Base-by-base conservation (phyloP, 305 asterid species). In the Solanum hybrid region DNA sequence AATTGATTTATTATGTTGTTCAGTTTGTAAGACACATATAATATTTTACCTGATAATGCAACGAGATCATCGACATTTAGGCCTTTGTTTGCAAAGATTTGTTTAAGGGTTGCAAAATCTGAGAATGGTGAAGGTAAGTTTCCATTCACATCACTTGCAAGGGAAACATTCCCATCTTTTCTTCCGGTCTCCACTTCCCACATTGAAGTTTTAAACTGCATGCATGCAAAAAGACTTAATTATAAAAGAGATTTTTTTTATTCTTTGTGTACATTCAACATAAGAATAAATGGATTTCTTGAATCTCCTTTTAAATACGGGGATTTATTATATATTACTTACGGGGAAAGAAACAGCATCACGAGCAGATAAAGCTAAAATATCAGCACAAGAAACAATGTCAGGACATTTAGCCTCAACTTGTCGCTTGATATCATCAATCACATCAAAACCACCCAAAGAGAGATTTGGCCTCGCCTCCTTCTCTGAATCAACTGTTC, bases 11-110 rank as follows among this genome's bases (percentile, higher is more conserved):
- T 51, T 1, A 33, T 51, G n/a, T 51, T 51, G 9, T 16, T 51
- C 67, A 4, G 1, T 51, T 46, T 46, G 73, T 61, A 22, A 22
- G 28, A 61, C 5, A 61, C 11, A 11, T 22, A 64, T n/a, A n/a
- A n/a, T n/a, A n/a, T n/a, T n/a, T n/a, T 89, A 94, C 97, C 96
- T 78, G 96, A 95, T 90, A 95, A 90, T 61, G 95, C 94, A 35
- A 95, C 97, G 28, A 93, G 97, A 91, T 95, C 95, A 29, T 71
- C 26, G 37, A 88, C 46, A 85, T 92, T 82, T 24, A 94, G 91
- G 16, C 90, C 69, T 89, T 95, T 95, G 6, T 40, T 80, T 1
- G 88, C 75, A 89, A 94, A 95, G 3, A 89, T 8, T 9, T 78
- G 82, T 8, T 39, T 73, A 69, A 95, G 95, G 28, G 93, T 93